Evolutionary conservation across 2,329 filamentous ascomycete species (phyloP).

Genomic region (Leptodontidium sp.): DNA sequence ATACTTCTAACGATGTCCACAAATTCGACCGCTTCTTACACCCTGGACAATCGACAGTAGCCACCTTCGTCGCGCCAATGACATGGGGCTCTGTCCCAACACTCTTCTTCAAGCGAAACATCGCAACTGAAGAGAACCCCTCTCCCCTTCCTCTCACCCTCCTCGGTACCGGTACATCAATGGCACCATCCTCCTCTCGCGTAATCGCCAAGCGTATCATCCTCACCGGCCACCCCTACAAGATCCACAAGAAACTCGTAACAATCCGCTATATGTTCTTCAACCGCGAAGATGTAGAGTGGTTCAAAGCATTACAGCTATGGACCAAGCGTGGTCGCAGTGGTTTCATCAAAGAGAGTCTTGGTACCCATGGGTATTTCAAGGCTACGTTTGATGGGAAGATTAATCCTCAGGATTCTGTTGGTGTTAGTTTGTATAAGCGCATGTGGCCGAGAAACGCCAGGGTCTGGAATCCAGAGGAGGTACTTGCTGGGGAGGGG

Average conservation of each 20-base stretch:
- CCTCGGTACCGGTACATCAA: constrained; percentile 85
- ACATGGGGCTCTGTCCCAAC: constrained; percentile 93
- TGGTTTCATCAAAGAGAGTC: constrained; percentile 90
- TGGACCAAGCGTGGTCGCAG: constrained; percentile 91
- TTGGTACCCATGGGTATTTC: constrained; percentile 99
- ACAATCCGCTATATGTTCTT: constrained; percentile 99
- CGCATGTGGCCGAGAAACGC: constrained; percentile 81
- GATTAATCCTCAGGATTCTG: constrained; percentile 94
- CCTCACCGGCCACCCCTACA: constrained; percentile 94
- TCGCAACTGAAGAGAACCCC: constrained; percentile 55
- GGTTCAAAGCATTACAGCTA: constrained; percentile 96
- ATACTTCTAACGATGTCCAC: constrained; percentile 95
- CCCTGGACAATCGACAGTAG: constrained; percentile 87
- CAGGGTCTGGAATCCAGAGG: constrained; percentile 44
- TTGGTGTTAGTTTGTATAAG: constrained; percentile 91
- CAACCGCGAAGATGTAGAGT: constrained; percentile 91
- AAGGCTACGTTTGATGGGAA: constrained; percentile 97
- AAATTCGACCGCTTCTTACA: constrained; percentile 95
- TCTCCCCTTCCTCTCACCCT: constrained; percentile 67
- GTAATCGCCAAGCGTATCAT: constrained; percentile 95
- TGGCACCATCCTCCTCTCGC: constrained; percentile 77
- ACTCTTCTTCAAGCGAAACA: constrained; percentile 79
- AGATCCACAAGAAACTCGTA: constrained; percentile 98
- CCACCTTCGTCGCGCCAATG: constrained; percentile 87
- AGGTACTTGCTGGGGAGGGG: constrained; percentile 26